Conservation (phyloP, 139 green algal genomes). For the Eudorina sp. region DNA sequence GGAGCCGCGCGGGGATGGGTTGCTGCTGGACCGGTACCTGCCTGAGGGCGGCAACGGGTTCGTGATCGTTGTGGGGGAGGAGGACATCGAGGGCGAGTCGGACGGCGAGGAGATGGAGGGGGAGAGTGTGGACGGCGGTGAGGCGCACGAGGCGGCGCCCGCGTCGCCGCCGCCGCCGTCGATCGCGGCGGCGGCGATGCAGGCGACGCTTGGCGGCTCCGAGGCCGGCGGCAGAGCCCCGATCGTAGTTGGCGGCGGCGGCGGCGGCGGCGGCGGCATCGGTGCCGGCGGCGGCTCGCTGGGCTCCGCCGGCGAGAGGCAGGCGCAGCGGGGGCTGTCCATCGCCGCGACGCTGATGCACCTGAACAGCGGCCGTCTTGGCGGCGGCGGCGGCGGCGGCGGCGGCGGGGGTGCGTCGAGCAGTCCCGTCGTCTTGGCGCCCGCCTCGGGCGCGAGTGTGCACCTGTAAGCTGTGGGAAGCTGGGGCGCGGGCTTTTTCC, state of each 20-base stretch:
- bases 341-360: background rate
- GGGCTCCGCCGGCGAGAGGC: too few species aligned
- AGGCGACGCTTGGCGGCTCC: too few species aligned
- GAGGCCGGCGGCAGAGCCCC: too few species aligned
- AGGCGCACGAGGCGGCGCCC: too few species aligned
- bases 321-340: background rate
- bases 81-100: background rate
- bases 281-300: background rate
- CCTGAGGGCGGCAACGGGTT: background rate
- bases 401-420: too few species aligned
- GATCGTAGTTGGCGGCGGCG: background rate
- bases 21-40: background rate
- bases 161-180: too few species aligned
- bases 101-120: background rate
- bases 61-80: slow-evolving; percentile 36
- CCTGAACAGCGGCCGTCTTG: background rate
- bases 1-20: background rate
- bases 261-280: background rate
- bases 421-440: too few species aligned
- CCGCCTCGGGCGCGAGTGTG: too few species aligned
- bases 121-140: background rate
- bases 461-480: too few species aligned
- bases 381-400: too few species aligned
- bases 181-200: background rate
- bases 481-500: too few species aligned